Conservation (phyloP, 768 basidiomycete genomes). For the Lactarius hatsudake region DNA sequence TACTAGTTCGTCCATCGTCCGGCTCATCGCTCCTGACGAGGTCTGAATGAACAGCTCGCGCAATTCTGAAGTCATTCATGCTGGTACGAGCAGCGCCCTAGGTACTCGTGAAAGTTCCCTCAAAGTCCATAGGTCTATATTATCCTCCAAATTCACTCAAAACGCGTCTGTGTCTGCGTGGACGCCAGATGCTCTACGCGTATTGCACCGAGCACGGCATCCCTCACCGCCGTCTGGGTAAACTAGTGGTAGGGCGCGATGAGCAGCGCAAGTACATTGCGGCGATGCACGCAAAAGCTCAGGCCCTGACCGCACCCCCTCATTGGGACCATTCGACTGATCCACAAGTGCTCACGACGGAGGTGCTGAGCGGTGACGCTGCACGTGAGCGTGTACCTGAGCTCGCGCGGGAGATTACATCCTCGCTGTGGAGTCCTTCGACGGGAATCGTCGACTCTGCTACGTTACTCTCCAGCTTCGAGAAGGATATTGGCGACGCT, state of each 20-base stretch:
- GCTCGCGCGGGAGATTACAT: constrained; percentile 64
- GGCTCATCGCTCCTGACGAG: constrained; percentile 6
- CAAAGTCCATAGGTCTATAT: constrained; percentile 61
- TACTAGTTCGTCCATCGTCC: constrained; percentile 29
- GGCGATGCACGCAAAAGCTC: constrained; percentile 61
- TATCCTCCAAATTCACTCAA: constrained; percentile 84
- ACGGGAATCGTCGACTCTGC: constrained; percentile 93
- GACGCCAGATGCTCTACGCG: constrained; percentile 79
- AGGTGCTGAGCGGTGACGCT: constrained; percentile 63
- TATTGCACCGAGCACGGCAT: constrained; percentile 63
- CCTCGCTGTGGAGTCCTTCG: constrained; percentile 77
- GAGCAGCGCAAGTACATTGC: constrained; percentile 71
- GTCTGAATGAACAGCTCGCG: constrained; percentile 56
- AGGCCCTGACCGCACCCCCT: constrained; percentile 49
- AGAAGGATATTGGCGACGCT: constrained; percentile 74
- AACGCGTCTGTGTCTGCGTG: constrained; percentile 81
- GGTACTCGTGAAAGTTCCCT: background rate
- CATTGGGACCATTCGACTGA: constrained; percentile 33
- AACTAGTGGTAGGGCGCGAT: constrained; percentile 80
- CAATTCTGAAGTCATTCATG: constrained; percentile 94
- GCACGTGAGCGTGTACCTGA: constrained; percentile 79
- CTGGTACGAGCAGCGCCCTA: constrained; percentile 45
- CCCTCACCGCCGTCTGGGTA: constrained; percentile 72
- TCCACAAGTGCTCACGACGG: constrained; percentile 52
- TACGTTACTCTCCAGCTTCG: constrained; percentile 75